phyloP scores from a whole-genome alignment of 208 protist species.

The Wallacemonas sp. region DNA sequence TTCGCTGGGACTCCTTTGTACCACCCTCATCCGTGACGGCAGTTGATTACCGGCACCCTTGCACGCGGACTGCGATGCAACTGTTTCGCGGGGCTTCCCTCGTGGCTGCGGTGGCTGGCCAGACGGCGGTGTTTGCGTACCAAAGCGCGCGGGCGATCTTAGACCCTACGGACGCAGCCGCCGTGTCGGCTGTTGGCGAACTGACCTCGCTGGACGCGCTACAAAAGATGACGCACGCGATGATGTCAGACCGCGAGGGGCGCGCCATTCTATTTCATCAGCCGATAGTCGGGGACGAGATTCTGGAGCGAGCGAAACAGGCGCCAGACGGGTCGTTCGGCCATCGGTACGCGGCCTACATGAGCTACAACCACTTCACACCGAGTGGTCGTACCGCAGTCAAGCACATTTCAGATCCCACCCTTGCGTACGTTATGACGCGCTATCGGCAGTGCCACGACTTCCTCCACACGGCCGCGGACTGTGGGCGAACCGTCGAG shows the following conservation, averaged over 20 bases:
- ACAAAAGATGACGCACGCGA: constrained; percentile 62
- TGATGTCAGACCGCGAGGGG: constrained; percentile 75
- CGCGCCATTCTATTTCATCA: constrained; percentile 58
- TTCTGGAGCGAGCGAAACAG: constrained; percentile 41
- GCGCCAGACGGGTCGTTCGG: constrained; percentile 65
- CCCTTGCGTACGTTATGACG: constrained; percentile 81
- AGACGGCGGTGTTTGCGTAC: constrained; percentile 44
- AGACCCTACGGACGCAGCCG: constrained; percentile 61
- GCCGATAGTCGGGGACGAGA: constrained; percentile 57
- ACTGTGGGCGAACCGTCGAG: constrained; percentile 75
- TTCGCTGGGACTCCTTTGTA: too few species aligned
- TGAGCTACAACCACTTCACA: constrained; percentile 77
- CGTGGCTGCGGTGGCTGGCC: constrained; percentile 22
- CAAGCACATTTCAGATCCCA: constrained; percentile 61
- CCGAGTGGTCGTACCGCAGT: constrained; percentile 68
- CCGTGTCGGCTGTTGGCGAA: constrained; percentile 74
- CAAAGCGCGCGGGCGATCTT: constrained; percentile 56
- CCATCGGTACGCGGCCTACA: constrained; percentile 72
- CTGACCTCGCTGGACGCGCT: constrained; percentile 58
- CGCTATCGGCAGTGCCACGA: constrained; percentile 87
- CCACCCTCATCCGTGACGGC: too few species aligned
- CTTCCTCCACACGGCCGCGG: constrained; percentile 66
- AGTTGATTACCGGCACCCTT: too few species aligned
- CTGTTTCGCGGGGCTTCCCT: constrained; percentile 25
- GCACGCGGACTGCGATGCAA: constrained; percentile 9